Percentiles rank a stretch among this genome's conserved stretches.
Conservation (phyloP, 805 yeast species). For the Starmerella cellae region DNA sequence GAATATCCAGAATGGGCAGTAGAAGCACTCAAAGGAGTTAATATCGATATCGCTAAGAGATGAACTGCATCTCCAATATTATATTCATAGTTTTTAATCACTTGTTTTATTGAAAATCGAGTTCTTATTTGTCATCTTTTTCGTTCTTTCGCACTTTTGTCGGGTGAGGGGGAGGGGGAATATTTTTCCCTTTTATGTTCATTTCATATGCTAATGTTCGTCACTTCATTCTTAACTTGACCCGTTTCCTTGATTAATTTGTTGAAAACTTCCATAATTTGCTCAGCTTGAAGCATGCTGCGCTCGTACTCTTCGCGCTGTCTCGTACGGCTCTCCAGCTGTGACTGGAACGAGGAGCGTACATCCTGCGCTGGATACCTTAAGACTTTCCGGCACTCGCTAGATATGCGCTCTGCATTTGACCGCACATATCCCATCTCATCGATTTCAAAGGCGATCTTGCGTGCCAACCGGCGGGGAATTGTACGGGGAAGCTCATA, state of each 20-base stretch:
- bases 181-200: too few relatives aligned
- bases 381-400: conserved; percentile 71
- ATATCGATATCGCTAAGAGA: conserved; percentile 22
- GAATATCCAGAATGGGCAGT: conserved; percentile 34
- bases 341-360: conserved; percentile 49
- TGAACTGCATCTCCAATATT: too few relatives aligned
- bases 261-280: conserved; percentile 43
- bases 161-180: too few relatives aligned
- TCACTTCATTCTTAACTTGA: neutral
- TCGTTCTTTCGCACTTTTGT: too few relatives aligned
- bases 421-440: conserved; percentile 63
- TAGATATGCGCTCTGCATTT: conserved; percentile 65
- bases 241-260: conserved; percentile 34
- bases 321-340: conserved; percentile 46
- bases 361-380: conserved; percentile 75
- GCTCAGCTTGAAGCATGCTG: conserved; percentile 42
- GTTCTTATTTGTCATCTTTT: too few relatives aligned
- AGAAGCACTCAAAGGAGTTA: conserved; percentile 30
- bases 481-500: conserved; percentile 80
- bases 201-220: neutral
- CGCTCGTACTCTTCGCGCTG: conserved; percentile 44
- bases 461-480: conserved; percentile 67
- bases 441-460: conserved; percentile 48
- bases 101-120: too few relatives aligned
- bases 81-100: too few relatives aligned